phyloP scores from a whole-genome alignment of 176 grass and related monocot species.

The Poa annua region DNA sequence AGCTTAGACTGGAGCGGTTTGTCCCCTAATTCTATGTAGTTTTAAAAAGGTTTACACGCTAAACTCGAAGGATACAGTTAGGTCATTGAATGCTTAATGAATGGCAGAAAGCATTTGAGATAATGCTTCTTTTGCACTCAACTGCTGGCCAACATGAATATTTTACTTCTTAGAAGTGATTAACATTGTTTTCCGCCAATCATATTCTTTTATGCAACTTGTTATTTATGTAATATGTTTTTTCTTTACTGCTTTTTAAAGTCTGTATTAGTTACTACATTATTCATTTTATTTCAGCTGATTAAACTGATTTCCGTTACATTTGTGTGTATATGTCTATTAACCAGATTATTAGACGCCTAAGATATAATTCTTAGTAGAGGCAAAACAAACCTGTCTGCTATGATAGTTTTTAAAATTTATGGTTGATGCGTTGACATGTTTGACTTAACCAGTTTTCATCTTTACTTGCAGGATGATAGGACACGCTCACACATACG shows the following conservation, averaged over 20 bases:
- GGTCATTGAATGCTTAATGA: not conserved
- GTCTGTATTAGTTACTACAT: no score
- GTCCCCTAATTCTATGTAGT: not conserved
- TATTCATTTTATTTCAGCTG: not conserved
- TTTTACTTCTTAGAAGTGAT: not conserved
- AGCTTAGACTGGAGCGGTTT: no score
- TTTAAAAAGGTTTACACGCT: not conserved
- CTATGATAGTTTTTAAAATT: not conserved
- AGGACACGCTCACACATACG: not conserved
- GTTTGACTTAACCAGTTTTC: constrained; percentile 19
- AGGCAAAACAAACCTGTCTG: not conserved
- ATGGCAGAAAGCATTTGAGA: constrained; percentile 14
- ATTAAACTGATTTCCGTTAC: not conserved
- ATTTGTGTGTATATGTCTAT: constrained; percentile 2
- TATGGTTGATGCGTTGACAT: not conserved
- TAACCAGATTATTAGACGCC: not conserved
- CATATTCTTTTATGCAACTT: not conserved
- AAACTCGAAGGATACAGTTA: not conserved
- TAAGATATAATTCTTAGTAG: not conserved
- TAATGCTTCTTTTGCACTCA: not conserved
- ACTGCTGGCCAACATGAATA: not conserved
- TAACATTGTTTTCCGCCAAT: not conserved
- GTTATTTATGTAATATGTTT: not conserved
- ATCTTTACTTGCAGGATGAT: constrained; percentile 36
- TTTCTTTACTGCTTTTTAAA: not conserved